phyloP scores from a whole-genome alignment of 805 yeast species.

The Schwanniomyces polymorphus region DNA sequence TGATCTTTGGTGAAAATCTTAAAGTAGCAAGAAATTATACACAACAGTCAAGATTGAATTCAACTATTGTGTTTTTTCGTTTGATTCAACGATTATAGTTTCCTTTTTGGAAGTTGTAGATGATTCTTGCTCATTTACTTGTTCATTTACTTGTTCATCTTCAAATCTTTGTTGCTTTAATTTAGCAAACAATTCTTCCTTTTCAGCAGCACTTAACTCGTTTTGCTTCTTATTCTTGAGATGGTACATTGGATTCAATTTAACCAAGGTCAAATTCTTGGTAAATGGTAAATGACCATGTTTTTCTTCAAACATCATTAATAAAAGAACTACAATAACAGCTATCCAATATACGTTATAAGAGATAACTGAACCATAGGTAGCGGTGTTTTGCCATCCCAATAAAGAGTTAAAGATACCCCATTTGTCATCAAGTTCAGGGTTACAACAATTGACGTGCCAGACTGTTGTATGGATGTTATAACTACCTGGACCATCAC shows the following conservation, averaged over 20 bases:
- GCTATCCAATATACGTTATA: constrained; percentile 88
- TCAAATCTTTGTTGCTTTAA: constrained; percentile 22
- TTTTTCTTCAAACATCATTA: constrained; percentile 83
- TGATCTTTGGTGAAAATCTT: neutral
- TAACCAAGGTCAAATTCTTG: constrained; percentile 37
- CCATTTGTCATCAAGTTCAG: constrained; percentile 92
- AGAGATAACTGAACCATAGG: constrained; percentile 85
- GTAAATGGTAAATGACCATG: constrained; percentile 76
- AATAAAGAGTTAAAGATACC: constrained; percentile 90
- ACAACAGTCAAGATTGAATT: no score
- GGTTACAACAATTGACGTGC: constrained; percentile 98
- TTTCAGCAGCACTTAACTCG: constrained; percentile 29
- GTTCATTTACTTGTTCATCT: constrained; percentile 13
- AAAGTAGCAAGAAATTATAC: neutral
- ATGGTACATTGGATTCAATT: constrained; percentile 73
- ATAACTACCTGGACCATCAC: constrained; percentile 95
- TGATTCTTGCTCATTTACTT: constrained; percentile 7
- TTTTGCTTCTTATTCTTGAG: constrained; percentile 65
- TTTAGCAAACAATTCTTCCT: constrained; percentile 35
- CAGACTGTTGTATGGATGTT: constrained; percentile 77
- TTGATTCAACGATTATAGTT: neutral
- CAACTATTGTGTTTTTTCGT: neutral
- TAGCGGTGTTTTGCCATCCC: constrained; percentile 98
- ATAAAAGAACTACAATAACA: constrained; percentile 50
- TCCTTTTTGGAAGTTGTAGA: constrained; percentile 5